Conservation (phyloP, 495 filamentous ascomycete genomes). For the Penicillium flavigenum region DNA sequence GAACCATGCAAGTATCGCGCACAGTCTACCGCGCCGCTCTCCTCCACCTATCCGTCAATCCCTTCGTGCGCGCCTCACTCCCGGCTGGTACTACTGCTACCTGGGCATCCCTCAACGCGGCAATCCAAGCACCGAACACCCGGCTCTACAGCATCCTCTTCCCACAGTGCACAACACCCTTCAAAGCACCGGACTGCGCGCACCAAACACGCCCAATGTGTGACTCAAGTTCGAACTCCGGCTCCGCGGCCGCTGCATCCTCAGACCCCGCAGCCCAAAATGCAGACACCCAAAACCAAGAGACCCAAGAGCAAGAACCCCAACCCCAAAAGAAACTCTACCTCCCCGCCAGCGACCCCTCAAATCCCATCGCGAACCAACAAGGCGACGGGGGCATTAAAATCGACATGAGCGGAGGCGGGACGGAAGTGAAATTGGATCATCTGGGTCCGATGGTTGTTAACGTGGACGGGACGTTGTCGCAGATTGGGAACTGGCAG, state of each 20-base stretch:
- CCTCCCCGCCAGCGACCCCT: slow-evolving; percentile 33
- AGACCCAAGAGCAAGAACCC: slow-evolving; percentile 14
- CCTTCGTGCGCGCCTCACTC: slow-evolving; percentile 27
- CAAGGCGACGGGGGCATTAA: slow-evolving; percentile 16
- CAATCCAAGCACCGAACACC: slow-evolving; percentile 7
- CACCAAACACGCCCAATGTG: slow-evolving; percentile 24
- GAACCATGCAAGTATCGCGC: slow-evolving; percentile 28
- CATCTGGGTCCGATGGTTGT: slow-evolving; percentile 66
- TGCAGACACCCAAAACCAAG: slow-evolving; percentile 9
- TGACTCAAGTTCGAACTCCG: slow-evolving; percentile 11
- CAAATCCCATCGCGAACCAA: slow-evolving; percentile 6
- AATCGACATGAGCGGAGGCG: slow-evolving; percentile 51
- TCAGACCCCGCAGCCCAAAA: neutral
- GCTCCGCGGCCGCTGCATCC: neutral
- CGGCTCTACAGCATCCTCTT: slow-evolving; percentile 27
- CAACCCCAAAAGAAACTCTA: slow-evolving; percentile 15
- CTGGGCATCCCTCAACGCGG: slow-evolving; percentile 4
- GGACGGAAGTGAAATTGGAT: slow-evolving; percentile 51
- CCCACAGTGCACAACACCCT: slow-evolving; percentile 24
- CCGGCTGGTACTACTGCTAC: neutral
- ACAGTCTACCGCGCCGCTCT: slow-evolving; percentile 33
- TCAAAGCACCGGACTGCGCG: slow-evolving; percentile 2
- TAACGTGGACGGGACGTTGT: slow-evolving; percentile 63
- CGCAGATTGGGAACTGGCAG: slow-evolving; percentile 65
- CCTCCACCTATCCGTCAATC: slow-evolving; percentile 30